phyloP scores from a whole-genome alignment of 495 filamentous ascomycete genomes.

The Hypoxylon fragiforme region DNA sequence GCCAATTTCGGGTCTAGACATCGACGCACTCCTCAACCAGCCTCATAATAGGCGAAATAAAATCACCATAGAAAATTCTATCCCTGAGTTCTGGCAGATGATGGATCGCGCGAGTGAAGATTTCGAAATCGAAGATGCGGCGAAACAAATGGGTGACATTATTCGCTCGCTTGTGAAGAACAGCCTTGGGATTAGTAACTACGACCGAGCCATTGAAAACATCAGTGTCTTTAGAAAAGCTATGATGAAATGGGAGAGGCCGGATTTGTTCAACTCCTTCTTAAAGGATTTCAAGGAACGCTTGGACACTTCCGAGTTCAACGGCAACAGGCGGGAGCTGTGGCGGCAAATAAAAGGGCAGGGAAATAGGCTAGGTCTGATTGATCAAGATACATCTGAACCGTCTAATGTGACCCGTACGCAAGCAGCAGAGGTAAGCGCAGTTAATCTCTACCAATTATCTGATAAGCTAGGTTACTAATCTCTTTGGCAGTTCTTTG shows the following conservation, averaged over 20 bases:
- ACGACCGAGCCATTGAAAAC: conserved; percentile 74
- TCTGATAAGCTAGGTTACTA: conserved; percentile 21
- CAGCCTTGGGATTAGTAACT: conserved; percentile 74
- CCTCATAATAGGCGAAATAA: conserved; percentile 53
- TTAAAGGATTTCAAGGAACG: conserved; percentile 71
- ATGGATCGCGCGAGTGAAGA: conserved; percentile 65
- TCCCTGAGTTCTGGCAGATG: conserved; percentile 90
- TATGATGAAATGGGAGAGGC: conserved; percentile 74
- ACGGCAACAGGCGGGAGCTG: conserved; percentile 79
- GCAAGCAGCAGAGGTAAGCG: conserved; percentile 67
- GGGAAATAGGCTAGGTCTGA: conserved; percentile 68
- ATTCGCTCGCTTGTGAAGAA: conserved; percentile 68
- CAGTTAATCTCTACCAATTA: no score
- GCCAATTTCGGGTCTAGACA: conserved; percentile 88
- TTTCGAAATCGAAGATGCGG: conserved; percentile 65
- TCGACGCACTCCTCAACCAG: conserved; percentile 70
- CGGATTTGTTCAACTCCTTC: conserved; percentile 76
- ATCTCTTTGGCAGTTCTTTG: conserved; percentile 30
- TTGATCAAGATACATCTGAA: conserved; percentile 64
- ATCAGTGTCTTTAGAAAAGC: conserved; percentile 78
- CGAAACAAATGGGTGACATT: conserved; percentile 72
- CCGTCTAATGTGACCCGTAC: conserved; percentile 65
- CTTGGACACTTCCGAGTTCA: conserved; percentile 70
- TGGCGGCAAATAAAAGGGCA: conserved; percentile 73
- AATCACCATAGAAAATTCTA: conserved; percentile 78